Base-by-base conservation (phyloP, 2,329 filamentous ascomycete species). In the Metarhizium anisopliae region DNA sequence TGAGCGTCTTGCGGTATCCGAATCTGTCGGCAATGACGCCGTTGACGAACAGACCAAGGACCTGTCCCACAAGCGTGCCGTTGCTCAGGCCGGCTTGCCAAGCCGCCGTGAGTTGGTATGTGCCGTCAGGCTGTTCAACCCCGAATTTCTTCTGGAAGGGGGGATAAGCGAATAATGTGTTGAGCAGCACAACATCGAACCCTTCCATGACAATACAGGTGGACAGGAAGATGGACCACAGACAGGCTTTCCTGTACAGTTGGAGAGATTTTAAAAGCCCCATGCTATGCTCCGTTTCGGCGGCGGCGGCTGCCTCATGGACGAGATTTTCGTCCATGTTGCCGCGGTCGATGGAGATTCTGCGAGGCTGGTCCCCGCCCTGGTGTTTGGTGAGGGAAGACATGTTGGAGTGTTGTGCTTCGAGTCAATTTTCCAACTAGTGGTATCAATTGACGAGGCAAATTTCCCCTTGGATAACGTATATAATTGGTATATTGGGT, bases 11-110 rank as follows among this genome's bases (percentile, higher is more conserved):
- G 55, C 74, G 71, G 58, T 77, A 78, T 0, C 76, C 76, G 49
- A 72, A 70, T 0, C 68, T 66, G 32, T 82, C 77, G 8, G 75
- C 72, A 6, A 80, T 63, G 56, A 73, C 68, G 14, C 79, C 80
- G 56, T 74, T 77, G 53, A 76, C 35, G 53, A 79, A 72, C 2
- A 80, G 70, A 2, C 80, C 80, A 2, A 81, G 45, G 25, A 82
- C 77, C 55, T 76, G 70, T 11, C 80, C 80, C 2, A 72, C 71
- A 5, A 74, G 68, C 0, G 74, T 70, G 10, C 73, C 78, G 49
- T 79, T 80, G 47, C 70, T 72, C 3, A 82, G 66, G 6, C 73
- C 77, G 2, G 77, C 72, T 62, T 81, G 79, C 80, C 80, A 82
- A 0, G 72, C 67, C 2, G 76, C 74, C 1, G 74, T 72, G 51